These are phyloP conservation scores for Leccinum griseonigrum DNA, from an alignment of 1,284 basidiomycete species.

Conservation along the genomic window DNA sequence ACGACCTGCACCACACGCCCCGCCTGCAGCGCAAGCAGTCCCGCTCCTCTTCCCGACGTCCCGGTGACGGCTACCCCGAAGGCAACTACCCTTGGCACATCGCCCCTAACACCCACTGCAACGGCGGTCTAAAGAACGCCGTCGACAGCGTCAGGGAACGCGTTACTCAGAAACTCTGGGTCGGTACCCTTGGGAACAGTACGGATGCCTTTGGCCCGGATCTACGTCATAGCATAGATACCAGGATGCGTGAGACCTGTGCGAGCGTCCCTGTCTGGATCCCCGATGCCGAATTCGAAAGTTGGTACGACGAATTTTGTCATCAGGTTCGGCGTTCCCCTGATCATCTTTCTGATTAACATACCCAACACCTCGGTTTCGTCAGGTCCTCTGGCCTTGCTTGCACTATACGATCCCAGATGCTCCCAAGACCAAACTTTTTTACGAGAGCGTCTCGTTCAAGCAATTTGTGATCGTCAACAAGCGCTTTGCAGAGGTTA, in stretches of 20 bases:
- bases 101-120: slow-evolving; percentile 70
- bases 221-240: slow-evolving; percentile 58
- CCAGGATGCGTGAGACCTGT: slow-evolving; percentile 54
- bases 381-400: slow-evolving; percentile 84
- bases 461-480: slow-evolving; percentile 82
- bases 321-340: slow-evolving; percentile 56
- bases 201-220: slow-evolving; percentile 62
- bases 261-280: slow-evolving; percentile 79
- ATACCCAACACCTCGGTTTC: background rate
- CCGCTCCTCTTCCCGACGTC: slow-evolving; percentile 48
- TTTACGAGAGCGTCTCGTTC: slow-evolving; percentile 76
- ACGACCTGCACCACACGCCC: slow-evolving; percentile 32
- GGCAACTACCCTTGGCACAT: slow-evolving; percentile 46
- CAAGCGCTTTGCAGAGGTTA: slow-evolving; percentile 78
- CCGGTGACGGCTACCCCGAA: slow-evolving; percentile 20
- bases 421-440: slow-evolving; percentile 78
- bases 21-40: slow-evolving; percentile 47
- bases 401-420: slow-evolving; percentile 86
- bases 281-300: slow-evolving; percentile 70
- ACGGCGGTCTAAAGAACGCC: slow-evolving; percentile 80
- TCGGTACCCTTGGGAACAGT: slow-evolving; percentile 74
- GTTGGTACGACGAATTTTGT: slow-evolving; percentile 85
- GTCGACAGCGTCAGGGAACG: slow-evolving; percentile 61
- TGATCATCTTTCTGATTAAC: background rate
- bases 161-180: slow-evolving; percentile 61